Percentiles rank a stretch among this genome's conserved stretches.
These are phyloP conservation scores for Porcisia deanei DNA, from an alignment of 208 protist species.

Conservation along the genomic window DNA sequence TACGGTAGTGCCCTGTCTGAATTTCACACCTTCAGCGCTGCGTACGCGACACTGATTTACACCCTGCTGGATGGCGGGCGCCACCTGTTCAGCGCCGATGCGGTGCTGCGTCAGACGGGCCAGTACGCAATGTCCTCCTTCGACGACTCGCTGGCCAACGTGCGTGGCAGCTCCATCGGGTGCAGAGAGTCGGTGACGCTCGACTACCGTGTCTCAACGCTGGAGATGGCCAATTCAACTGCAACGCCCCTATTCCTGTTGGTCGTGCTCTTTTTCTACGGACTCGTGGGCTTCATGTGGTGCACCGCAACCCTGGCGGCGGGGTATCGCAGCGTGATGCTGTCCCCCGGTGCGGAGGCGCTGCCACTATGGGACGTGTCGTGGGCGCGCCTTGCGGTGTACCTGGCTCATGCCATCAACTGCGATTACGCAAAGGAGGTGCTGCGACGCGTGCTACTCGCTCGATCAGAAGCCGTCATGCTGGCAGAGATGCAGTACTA, in stretches of 20 bases:
- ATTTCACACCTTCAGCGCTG: conserved; percentile 12
- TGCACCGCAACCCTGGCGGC: conserved; percentile 24
- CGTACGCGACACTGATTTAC: conserved; percentile 18
- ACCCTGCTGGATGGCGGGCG: conserved; percentile 18
- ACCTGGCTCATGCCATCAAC: conserved; percentile 5
- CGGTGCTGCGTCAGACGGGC: conserved; percentile 7
- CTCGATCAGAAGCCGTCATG: conserved; percentile 19
- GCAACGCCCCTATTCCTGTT: conserved; percentile 11
- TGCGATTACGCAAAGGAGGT: conserved; percentile 30
- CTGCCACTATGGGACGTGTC: conserved; percentile 17
- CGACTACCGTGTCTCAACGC: conserved; percentile 10
- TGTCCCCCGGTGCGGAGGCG: conserved; percentile 9
- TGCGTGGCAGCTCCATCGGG: conserved; percentile 13
- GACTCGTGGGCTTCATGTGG: conserved; percentile 23
- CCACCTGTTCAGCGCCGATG: conserved; percentile 9
- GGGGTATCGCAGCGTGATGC: conserved; percentile 24
- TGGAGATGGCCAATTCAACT: conserved; percentile 10
- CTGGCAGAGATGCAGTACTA: conserved; percentile 32
- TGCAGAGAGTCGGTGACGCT: conserved; percentile 13
- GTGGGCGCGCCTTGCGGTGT: conserved; percentile 21
- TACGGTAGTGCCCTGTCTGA: conserved; percentile 19
- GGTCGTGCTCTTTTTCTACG: conserved; percentile 23
- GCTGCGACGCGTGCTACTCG: conserved; percentile 22
- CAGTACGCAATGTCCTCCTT: conserved; percentile 5
- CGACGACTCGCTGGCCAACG: conserved; percentile 17